Evolutionary conservation across 495 filamentous ascomycete genomes (phyloP).

Genomic region (Penicillium antarcticum): DNA sequence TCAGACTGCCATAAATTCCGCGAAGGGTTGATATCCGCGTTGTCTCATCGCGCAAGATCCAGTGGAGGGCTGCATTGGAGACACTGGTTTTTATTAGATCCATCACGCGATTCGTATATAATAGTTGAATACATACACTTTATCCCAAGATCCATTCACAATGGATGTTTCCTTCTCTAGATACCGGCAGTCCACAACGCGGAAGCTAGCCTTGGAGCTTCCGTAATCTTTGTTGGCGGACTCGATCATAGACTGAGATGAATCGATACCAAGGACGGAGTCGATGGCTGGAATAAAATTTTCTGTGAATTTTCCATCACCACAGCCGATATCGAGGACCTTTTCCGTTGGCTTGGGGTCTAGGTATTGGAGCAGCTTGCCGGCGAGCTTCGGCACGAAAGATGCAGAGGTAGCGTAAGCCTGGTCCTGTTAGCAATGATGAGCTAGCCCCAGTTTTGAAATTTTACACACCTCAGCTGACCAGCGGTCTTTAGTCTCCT

Average conservation of each 20-base stretch:
- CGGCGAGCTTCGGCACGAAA: slow-evolving; percentile 70
- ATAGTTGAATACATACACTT: slow-evolving; percentile 38
- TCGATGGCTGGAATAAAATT: slow-evolving; percentile 46
- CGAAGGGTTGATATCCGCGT: slow-evolving; percentile 39
- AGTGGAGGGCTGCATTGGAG: slow-evolving; percentile 78
- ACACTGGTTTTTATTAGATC: slow-evolving; percentile 27
- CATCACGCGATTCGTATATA: neutral
- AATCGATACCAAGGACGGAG: slow-evolving; percentile 61
- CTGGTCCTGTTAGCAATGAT: slow-evolving; percentile 27
- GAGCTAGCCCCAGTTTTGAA: neutral
- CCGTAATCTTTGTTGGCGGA: slow-evolving; percentile 43
- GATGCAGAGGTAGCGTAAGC: slow-evolving; percentile 62
- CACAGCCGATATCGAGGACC: slow-evolving; percentile 74
- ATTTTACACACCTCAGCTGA: slow-evolving; percentile 45
- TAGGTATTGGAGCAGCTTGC: slow-evolving; percentile 62
- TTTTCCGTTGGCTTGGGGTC: slow-evolving; percentile 54
- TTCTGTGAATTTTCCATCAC: slow-evolving; percentile 65
- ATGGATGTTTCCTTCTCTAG: slow-evolving; percentile 25
- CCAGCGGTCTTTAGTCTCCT: slow-evolving; percentile 51
- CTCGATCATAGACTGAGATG: slow-evolving; percentile 62
- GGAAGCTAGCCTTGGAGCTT: slow-evolving; percentile 30
- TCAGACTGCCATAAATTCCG: slow-evolving; percentile 47
- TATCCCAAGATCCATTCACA: slow-evolving; percentile 48
- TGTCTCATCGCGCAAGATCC: slow-evolving; percentile 57
- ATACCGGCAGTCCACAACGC: slow-evolving; percentile 45